A percentile compares a stretch with the other conserved stretches of the same genome.
Conservation (phyloP, 2,329 filamentous ascomycete genomes). For the Amphichorda felina region DNA sequence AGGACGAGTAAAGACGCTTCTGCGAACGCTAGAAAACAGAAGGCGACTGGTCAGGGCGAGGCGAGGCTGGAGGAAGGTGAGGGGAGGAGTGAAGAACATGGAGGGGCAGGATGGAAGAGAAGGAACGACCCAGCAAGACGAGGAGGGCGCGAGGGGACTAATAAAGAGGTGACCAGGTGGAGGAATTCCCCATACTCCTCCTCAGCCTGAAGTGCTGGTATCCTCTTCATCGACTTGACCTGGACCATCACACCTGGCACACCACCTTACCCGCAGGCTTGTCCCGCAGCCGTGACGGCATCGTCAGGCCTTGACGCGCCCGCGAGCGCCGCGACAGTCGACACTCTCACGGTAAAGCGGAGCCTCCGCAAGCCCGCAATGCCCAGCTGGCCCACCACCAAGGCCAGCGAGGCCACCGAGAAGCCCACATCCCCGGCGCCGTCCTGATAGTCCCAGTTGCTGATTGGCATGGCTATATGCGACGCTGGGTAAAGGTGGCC, state of each 20-base stretch:
- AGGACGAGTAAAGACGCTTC: neutral
- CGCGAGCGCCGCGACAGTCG: too few species aligned
- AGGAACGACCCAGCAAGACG: neutral
- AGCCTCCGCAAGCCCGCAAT: too few species aligned
- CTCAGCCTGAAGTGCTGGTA: neutral
- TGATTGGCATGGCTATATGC: slow-evolving; percentile 9
- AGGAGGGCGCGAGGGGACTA: neutral
- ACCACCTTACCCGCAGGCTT: too few species aligned
- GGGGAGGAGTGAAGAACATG: neutral
- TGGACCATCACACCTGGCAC: too few species aligned
- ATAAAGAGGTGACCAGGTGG: neutral
- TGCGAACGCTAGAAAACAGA: neutral
- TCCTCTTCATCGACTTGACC: too few species aligned
- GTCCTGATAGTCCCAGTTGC: slow-evolving; percentile 5
- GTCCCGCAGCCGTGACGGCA: too few species aligned
- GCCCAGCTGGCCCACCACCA: too few species aligned
- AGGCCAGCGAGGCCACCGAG: too few species aligned
- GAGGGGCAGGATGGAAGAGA: neutral
- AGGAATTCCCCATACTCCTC: neutral
- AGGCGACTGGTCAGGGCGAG: neutral
- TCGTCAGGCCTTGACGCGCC: too few species aligned
- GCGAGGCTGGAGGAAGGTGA: neutral
- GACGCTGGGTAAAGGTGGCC: slow-evolving; percentile 1
- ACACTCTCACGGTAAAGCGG: too few species aligned
- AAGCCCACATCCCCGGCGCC: too few species aligned